Base-by-base conservation (phyloP, 495 filamentous ascomycete species). In the Penicillium crystallinum region DNA sequence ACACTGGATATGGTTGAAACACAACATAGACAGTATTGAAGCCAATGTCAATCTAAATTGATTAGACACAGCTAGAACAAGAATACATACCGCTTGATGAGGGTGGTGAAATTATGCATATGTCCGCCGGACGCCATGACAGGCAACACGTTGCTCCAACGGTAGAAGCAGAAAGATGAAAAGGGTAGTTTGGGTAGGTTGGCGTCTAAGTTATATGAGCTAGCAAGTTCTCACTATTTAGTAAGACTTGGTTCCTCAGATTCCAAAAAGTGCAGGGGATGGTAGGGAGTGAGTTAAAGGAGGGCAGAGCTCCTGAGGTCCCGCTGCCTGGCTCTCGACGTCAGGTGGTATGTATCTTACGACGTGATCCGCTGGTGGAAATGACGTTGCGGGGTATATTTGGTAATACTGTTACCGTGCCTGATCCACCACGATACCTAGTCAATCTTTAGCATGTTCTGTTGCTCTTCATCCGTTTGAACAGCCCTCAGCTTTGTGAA, bases 91-190 rank as follows among this genome's bases (percentile, higher is more conserved):
- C 93, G 83, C 81, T 98, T 98, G 78, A 98, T 96, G 59, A 98
- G 81, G 47, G 93, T 97, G 37, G 90, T 93, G 53, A 98, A 74
- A 67, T 97, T 97, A 77, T 97, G 85, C 88, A 97, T 96, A 62
- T 90, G 86, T 72, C 69, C 75, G 59, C 60, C 63, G 48, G 71
- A 69, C 58, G 77, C 77, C 77, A 81, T 83, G 57, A 58, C 72
- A 61, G 57, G 58, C 54, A 58, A 65, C 62, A 67, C 62, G 62
- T 65, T 57, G 59, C 50, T 63, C 42, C 25, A 49, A 38, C 37
- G 38, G 41, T 23, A 22, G 38, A 45, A 27, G 11, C 34, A 37
- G 45, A 39, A 48, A 48, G 21, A 50, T 31, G 21, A 39, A 41
- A 41, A 30, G 23, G 37, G 35, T 29, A 15, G 43, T 14, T 49